phyloP scores from a whole-genome alignment of 2,329 filamentous ascomycete species.

The Periglandula ipomoeae region DNA sequence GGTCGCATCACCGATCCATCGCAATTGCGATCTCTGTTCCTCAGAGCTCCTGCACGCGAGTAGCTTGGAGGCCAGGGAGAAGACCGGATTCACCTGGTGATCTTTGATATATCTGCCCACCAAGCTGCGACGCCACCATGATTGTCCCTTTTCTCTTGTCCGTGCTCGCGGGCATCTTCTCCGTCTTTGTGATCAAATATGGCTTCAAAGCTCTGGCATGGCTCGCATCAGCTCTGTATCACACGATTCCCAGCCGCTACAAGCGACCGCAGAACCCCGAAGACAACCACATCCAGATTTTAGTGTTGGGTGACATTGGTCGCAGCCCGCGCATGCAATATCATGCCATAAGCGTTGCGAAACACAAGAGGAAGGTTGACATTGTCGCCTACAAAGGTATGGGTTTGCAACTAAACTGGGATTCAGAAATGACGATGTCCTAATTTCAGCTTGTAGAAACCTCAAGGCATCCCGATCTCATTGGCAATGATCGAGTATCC shows the following conservation, averaged over 20 bases:
- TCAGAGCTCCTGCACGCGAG: not conserved
- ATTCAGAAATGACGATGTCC: not conserved
- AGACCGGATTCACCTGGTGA: not conserved
- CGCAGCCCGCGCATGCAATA: conserved; percentile 98
- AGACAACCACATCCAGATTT: conserved; percentile 56
- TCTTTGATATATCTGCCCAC: not conserved
- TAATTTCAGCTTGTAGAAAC: conserved; percentile 47
- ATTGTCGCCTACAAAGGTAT: conserved; percentile 80
- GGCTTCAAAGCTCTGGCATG: conserved; percentile 14
- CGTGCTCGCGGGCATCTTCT: conserved; percentile 24
- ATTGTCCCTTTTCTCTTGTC: conserved; percentile 23
- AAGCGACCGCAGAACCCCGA: conserved; percentile 22
- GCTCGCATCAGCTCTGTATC: conserved; percentile 14
- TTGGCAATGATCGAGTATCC: conserved; percentile 57
- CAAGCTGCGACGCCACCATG: conserved; percentile 1
- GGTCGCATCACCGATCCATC: not conserved
- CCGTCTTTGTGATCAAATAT: conserved; percentile 21
- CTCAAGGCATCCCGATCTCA: conserved; percentile 67
- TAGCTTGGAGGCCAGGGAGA: not conserved
- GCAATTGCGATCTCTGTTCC: not conserved
- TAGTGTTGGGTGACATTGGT: conserved; percentile 92
- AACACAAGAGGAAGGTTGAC: conserved; percentile 69
- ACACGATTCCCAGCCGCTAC: conserved; percentile 26
- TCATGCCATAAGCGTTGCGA: conserved; percentile 85
- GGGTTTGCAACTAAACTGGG: not conserved